A percentile compares a stretch with the other conserved stretches of the same genome.
These are phyloP conservation scores for Penicillium psychrosexuale DNA, from an alignment of 2,329 filamentous ascomycete species.

Conservation along the genomic window DNA sequence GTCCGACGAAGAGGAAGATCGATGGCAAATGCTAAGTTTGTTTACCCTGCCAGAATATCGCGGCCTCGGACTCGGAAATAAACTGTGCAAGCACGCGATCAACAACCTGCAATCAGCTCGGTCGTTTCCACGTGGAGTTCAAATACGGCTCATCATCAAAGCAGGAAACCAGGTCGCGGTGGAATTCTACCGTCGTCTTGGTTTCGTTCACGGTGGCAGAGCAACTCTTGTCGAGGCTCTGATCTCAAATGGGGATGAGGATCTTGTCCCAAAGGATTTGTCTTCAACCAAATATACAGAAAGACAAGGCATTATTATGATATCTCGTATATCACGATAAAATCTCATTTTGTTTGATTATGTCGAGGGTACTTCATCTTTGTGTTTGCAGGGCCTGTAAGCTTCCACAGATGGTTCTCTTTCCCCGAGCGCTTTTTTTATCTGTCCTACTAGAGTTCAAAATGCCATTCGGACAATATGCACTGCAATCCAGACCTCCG, in stretches of 20 bases:
- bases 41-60: conserved; percentile 33
- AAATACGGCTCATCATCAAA: conserved; percentile 28
- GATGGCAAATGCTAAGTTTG: conserved; percentile 32
- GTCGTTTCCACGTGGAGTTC: conserved; percentile 3
- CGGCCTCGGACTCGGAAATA: conserved; percentile 28
- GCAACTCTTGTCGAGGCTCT: conserved; percentile 30
- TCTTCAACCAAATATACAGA: conserved; percentile 3
- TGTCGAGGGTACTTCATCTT: too few species aligned
- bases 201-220: conserved; percentile 24
- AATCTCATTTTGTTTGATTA: too few species aligned
- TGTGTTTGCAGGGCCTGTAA: too few species aligned
- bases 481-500: too few species aligned
- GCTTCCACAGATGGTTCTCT: too few species aligned
- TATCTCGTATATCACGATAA: background rate
- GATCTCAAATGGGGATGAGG: conserved; percentile 25
- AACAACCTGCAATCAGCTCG: conserved; percentile 14
- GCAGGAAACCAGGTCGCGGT: conserved; percentile 22
- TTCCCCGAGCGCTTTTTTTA: too few species aligned
- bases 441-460: too few species aligned
- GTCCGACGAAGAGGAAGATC: conserved; percentile 25
- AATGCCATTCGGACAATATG: too few species aligned
- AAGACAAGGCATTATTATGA: conserved; percentile 15
- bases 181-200: conserved; percentile 25
- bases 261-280: conserved; percentile 25
- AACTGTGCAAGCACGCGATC: conserved; percentile 25